phyloP scores from a whole-genome alignment of 1,284 basidiomycete genomes.

The Trichosporon sp. region DNA sequence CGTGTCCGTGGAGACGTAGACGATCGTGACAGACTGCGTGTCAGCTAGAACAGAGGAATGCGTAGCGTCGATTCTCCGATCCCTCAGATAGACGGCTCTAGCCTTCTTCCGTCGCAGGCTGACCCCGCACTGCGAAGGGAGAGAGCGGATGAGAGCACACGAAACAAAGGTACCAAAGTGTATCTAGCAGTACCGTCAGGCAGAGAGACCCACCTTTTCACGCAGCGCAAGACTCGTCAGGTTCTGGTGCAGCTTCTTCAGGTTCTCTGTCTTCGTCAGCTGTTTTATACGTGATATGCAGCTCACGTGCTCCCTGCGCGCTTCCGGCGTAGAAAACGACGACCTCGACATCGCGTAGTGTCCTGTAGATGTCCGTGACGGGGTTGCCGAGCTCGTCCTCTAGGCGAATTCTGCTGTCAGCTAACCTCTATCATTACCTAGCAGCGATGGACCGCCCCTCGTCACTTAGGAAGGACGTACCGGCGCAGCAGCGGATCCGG shows the following conservation, averaged over 20 bases:
- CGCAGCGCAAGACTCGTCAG: slow-evolving; percentile 13
- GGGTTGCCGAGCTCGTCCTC: slow-evolving; percentile 41
- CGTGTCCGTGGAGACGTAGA: slow-evolving; percentile 49
- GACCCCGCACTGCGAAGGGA: too few species aligned
- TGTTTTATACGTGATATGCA: background rate
- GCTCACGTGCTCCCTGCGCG: slow-evolving; percentile 39
- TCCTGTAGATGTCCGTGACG: slow-evolving; percentile 38
- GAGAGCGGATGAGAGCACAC: background rate
- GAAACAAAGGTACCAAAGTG: too few species aligned
- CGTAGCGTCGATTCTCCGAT: too few species aligned
- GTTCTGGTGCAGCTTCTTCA: slow-evolving; percentile 8
- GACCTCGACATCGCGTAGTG: slow-evolving; percentile 43
- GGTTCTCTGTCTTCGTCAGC: slow-evolving; percentile 17
- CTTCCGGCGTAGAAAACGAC: slow-evolving; percentile 48
- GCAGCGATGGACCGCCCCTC: too few species aligned
- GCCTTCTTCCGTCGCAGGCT: too few species aligned
- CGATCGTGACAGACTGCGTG: slow-evolving; percentile 30
- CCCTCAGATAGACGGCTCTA: too few species aligned
- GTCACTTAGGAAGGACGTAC: too few species aligned
- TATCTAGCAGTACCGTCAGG: too few species aligned
- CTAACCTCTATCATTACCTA: background rate
- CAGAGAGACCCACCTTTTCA: slow-evolving; percentile 12
- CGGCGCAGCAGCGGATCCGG: slow-evolving; percentile 44
- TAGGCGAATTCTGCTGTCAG: slow-evolving; percentile 39
- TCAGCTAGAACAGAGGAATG: background rate